Evolutionary conservation across 441 rosid genomes (phyloP), one percentile per base, ranked within the genome.

Genomic region (Manihot esculenta): DNA sequence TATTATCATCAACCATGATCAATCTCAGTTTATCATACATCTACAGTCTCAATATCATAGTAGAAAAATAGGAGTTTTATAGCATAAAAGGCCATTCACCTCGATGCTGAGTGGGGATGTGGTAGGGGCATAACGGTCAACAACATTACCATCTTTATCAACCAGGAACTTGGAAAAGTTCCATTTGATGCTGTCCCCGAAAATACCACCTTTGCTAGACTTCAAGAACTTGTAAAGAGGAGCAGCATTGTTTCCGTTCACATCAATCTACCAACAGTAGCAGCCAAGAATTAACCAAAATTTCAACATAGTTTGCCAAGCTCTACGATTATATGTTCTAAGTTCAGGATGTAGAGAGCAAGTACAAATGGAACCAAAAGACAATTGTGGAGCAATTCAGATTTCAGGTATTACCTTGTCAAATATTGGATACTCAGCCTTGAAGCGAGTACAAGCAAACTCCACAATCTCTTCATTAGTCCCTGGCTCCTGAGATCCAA

Each of bases 371-470:
- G 33, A 30, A 57, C 14, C 2, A 3, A 47, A 35, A 56, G 35
- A 60, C 42, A 54, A 59, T 10, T 4, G n/a, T 20, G 23, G 24
- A 60, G 33, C 5, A 14, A 24, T 54, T 48, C 17, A 47, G n/a
- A 42, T 9, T 58, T 9, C 41, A 30, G 10, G 38, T 26, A 49
- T 30, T 69, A 79, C 99, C 96, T 92, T 92, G 47, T 88, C 91
- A 54, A 95, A 95, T 64, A 95, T 79, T 20, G 98, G 99, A 77
- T 87, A 95, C 66, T 95, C 97, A 4, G 97, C 97, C 87, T 95
- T 95, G 80, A 91, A 91, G 76, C 72, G 83, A 35, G 93, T 79
- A 81, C 99, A 93, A 26, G 80, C 90, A 49, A 84, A 82, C 79
- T 88, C 87, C 74, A 90, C 79, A 48, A 94, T 94, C 77, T 90